Base-by-base conservation (phyloP, 2,329 filamentous ascomycete genomes). In the Trichoderma citrinoviride region DNA sequence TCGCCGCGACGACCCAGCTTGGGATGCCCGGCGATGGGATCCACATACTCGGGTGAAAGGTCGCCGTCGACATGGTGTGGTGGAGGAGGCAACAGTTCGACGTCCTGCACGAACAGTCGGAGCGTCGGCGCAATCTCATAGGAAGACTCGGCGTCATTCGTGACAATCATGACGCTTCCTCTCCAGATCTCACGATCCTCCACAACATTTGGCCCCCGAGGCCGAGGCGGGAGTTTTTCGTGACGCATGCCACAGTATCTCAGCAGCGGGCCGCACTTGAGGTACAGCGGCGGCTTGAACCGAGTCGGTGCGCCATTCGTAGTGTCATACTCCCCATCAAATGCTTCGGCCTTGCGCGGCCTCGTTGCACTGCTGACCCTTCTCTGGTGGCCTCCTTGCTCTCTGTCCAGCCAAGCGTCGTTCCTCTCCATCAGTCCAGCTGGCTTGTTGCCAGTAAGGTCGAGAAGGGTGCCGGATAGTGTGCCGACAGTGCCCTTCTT, bases 161-260 rank as follows among this genome's bases (percentile, higher is more conserved):
- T 98, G 23, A 99, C 93, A 71, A 99, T 97, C 92, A 99, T 93
- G 65, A 98, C 84, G 66, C 88, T 96, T 5, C 95, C 95, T 75
- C 93, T 87, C 95, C 95, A 99, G 21, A 94, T 87, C 71, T 97
- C 92, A 58, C 87, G 85, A 49, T 92, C 88, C 0, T 73, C 61
- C 14, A 73, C 64, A 1, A 72, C 69, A 68, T 62, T 69, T 14
- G 69, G 65, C 23, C 68, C 72, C 46, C 70, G 72, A 7, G 72
- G 55, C 58, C 73, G 70, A 7, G 67, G 73, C 0, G 79, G 72
- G 54, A 78, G 72, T 71, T 81, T 80, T 77, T 96, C 86, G 44
- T 82, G 82, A 46, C 89, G 87, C 47, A 97, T 87, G 21, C 96
- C 95, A 63, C 90, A 94, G 75, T 96, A 99, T 66, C 95, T 88